Percentiles rank a stretch among this genome's conserved stretches.
phyloP scores from a whole-genome alignment of 1,139 yeast genomes.

The Yamadazyma kanchanaburiensis region DNA sequence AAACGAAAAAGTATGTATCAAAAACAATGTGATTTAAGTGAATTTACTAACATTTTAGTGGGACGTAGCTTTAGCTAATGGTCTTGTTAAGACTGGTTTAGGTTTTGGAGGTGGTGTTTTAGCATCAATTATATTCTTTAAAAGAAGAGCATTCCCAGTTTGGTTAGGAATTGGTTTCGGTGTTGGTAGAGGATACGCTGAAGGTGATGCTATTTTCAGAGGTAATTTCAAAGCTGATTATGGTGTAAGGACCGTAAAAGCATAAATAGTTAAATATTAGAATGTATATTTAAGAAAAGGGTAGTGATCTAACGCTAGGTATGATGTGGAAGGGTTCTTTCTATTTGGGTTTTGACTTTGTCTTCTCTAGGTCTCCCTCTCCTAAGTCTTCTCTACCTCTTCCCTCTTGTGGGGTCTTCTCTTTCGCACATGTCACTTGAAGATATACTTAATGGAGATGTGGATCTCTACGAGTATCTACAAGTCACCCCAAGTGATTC shows the following conservation, averaged over 20 bases:
- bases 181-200: slow-evolving; percentile 94
- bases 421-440: slow-evolving; percentile 1
- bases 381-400: no score
- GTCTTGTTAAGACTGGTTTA: slow-evolving; percentile 92
- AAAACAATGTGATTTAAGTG: not conserved
- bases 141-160: slow-evolving; percentile 94
- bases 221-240: slow-evolving; percentile 37
- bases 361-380: no score
- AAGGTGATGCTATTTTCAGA: slow-evolving; percentile 96
- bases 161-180: slow-evolving; percentile 98
- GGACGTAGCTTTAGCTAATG: slow-evolving; percentile 95
- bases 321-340: no score
- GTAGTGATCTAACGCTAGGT: no score
- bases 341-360: no score
- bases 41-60: slow-evolving; percentile 35
- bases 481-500: slow-evolving; percentile 26
- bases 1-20: slow-evolving; percentile 53
- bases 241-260: slow-evolving; percentile 70
- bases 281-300: no score
- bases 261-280: no score
- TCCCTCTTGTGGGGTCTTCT: slow-evolving; percentile 1
- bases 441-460: slow-evolving; percentile 23
- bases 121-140: slow-evolving; percentile 86
- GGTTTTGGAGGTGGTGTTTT: slow-evolving; percentile 97
- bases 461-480: slow-evolving; percentile 33